Evolutionary conservation across 768 basidiomycete species (phyloP), one percentile per base, ranked within the genome.

Genomic region (Boletus sp.): DNA sequence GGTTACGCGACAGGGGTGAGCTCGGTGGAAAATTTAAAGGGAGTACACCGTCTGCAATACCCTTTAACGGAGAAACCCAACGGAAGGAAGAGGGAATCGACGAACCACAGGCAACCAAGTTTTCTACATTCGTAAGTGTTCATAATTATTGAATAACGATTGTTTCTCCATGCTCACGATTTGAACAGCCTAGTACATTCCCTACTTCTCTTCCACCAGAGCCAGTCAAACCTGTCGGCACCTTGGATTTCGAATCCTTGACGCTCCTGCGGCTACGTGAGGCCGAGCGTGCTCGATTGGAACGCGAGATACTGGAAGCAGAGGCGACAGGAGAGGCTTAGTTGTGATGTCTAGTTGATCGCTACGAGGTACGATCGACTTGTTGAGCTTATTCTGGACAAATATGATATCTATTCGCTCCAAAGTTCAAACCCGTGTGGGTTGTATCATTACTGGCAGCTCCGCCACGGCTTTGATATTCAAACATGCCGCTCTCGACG

Each of bases 241-340:
- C 80, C 2, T 62, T 92, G 47, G 89, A 92, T 67, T 94, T 87
- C 54, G 92, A 93, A 71, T 83, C 86, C 3, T 66, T 92, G 57
- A 93, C 90, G 1, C 77, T 94, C 36, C 81, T 93, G 79, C 82
- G 91, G 5, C 76, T 94, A 67, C 78, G 91, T 36, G 89, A 93
- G 65, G 90, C 91, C 0, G 92, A 93, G 69, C 78, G 87, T 39
- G 87, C 85, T 59, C 77, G 87, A 44, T 67, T 94, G 28, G 92
- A 93, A 68, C 77, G 82, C 56, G 90, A 92, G 68, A 90, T 92
- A 60, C 70, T 83, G 39, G 88, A 89, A 66, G 79, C 82, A 52
- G 90, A 92, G 62, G 84, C 80, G 6, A 58, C 50, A n/a, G 69
- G 52, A 30, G 61, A 65, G 7, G 37, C 53, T 3, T 61, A 57